Evolutionary conservation across 169 alveolate species (phyloP).

Genomic region (Cryptosporidium xiaoi): DNA sequence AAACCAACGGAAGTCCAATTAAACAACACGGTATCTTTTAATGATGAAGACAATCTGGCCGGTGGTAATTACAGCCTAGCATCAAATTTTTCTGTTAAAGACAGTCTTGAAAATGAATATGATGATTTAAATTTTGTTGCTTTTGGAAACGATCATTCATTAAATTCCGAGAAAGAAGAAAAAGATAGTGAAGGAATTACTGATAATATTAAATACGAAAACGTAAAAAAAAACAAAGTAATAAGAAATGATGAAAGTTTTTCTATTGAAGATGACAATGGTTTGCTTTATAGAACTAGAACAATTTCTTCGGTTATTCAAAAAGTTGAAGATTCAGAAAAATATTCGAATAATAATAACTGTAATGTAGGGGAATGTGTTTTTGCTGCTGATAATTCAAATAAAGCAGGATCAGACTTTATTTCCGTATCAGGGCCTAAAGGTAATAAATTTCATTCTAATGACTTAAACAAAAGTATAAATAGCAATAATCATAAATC

Average conservation of each 20-base stretch:
- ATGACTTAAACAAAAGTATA: neutral
- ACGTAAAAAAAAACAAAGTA: neutral
- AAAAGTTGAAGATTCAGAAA: neutral
- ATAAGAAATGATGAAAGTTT: neutral
- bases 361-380: neutral
- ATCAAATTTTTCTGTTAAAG: constrained; percentile 45
- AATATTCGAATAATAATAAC: neutral
- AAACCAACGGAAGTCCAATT: too few species aligned
- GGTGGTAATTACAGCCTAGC: constrained; percentile 30
- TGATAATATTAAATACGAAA: neutral
- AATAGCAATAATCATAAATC: constrained; percentile 47
- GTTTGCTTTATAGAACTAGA: constrained; percentile 56
- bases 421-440: constrained; percentile 8
- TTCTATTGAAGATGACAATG: constrained; percentile 16
- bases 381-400: too few species aligned
- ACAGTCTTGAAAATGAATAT: constrained; percentile 10
- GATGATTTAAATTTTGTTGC: constrained; percentile 51
- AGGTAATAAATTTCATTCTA: neutral
- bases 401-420: neutral
- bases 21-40: too few species aligned
- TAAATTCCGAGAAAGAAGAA: neutral
- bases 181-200: neutral
- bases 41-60: neutral
- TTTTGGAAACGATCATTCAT: constrained; percentile 19
- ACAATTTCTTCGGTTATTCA: constrained; percentile 4